phyloP scores from a whole-genome alignment of 306 rosid genomes.

The apple (Malus domestica) region ASM211411v1 NC_041795.1:7066501-7067000 shows the following conservation, averaged over 20 bases:
- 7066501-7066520: background rate
- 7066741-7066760: background rate
- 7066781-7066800: background rate
- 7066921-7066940: background rate
- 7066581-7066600: background rate
- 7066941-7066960: background rate
- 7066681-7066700: background rate
- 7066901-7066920: background rate
- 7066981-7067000: background rate
- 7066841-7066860: background rate
- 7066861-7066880: background rate
- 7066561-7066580: background rate
- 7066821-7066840: background rate
- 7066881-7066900: background rate
- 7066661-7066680: background rate
- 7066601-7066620: background rate
- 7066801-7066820: background rate
- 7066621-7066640: background rate
- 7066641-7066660: background rate
- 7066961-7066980: background rate
- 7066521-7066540: background rate
- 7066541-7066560: background rate
- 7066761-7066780: background rate
- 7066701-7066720: background rate
- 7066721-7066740: background rate